These are phyloP conservation scores for Nepenthes alata DNA, from an alignment of 179 eudicot species.

Conservation along the genomic window DNA sequence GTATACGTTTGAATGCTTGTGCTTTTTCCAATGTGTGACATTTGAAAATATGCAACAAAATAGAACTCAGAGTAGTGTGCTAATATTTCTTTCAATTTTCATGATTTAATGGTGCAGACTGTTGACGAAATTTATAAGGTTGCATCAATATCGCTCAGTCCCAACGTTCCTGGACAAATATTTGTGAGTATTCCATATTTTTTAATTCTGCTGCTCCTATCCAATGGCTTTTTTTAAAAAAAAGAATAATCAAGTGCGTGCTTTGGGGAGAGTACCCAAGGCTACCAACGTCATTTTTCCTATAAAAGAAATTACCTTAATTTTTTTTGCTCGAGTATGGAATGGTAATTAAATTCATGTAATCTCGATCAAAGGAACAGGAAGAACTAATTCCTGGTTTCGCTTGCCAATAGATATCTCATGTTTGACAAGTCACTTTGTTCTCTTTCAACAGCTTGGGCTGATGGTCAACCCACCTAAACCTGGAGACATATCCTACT, in stretches of 20 bases:
- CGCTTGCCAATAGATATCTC: not conserved
- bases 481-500: conserved; percentile 86
- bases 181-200: conserved; percentile 51
- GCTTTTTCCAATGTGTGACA: no score
- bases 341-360: no score
- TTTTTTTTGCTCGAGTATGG: no score
- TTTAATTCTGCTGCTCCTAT: no score
- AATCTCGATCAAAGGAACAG: not conserved
- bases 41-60: not conserved
- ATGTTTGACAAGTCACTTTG: not conserved
- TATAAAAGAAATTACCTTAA: no score
- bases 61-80: not conserved
- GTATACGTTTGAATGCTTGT: no score
- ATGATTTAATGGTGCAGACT: conserved; percentile 37
- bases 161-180: conserved; percentile 91
- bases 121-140: conserved; percentile 96
- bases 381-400: not conserved
- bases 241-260: no score
- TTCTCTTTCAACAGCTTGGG: conserved; percentile 48
- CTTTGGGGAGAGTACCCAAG: no score
- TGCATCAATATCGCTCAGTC: conserved; percentile 83
- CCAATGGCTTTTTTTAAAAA: no score
- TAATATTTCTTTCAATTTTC: not conserved
- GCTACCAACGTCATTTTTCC: no score
- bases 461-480: conserved; percentile 87